Percentiles rank a stretch among this genome's conserved stretches.
These are phyloP conservation scores for Trichaptum fuscoviolaceum DNA, from an alignment of 768 basidiomycete genomes.

Conservation along the genomic window DNA sequence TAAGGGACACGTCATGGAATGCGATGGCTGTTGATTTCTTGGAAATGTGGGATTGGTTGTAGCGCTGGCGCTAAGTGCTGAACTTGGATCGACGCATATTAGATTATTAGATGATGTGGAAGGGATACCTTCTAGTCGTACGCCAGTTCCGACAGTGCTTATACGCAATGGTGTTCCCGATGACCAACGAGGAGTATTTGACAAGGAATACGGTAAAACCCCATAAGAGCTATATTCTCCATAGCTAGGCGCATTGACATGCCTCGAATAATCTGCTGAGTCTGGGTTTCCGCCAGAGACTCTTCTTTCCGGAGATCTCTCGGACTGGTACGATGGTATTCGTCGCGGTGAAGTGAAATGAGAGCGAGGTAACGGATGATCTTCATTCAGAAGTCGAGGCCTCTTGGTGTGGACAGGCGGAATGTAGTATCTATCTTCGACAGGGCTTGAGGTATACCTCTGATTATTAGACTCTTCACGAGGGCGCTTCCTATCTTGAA, in stretches of 20 bases:
- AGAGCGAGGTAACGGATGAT: background rate
- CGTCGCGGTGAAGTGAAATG: background rate
- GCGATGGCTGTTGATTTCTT: background rate
- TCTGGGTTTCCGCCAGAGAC: background rate
- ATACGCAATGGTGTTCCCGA: background rate
- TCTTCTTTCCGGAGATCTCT: background rate
- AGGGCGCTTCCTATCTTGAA: background rate
- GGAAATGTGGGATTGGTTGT: background rate
- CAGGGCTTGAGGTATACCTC: background rate
- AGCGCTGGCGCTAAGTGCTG: background rate
- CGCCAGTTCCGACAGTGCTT: background rate
- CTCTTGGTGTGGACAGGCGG: background rate
- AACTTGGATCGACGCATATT: background rate
- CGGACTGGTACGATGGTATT: background rate
- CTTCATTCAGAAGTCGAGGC: background rate
- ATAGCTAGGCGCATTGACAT: background rate
- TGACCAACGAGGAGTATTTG: background rate
- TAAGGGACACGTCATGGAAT: background rate
- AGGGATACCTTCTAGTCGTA: background rate
- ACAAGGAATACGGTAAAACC: background rate
- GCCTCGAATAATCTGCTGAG: background rate
- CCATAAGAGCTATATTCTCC: background rate
- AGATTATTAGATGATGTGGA: background rate
- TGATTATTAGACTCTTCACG: background rate
- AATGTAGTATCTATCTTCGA: background rate